phyloP scores from a whole-genome alignment of 352 stramenopile species.

The Globisporangium takayamanum region DNA sequence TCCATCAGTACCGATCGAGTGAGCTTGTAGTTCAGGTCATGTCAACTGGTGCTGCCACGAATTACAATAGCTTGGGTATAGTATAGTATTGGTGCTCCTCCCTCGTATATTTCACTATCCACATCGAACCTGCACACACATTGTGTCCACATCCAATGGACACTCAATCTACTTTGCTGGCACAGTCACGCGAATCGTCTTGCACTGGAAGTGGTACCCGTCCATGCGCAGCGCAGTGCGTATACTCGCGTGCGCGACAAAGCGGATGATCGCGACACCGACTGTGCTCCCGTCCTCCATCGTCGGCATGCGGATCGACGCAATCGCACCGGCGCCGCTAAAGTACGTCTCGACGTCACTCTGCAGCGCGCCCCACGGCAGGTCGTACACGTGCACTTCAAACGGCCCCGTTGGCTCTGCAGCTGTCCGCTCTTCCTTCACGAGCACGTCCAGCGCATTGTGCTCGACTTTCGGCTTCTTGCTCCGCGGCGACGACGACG shows the following conservation, averaged over 20 bases:
- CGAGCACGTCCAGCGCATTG: slow-evolving; percentile 17
- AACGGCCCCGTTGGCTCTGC: slow-evolving; percentile 13
- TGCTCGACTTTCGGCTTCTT: slow-evolving; percentile 32
- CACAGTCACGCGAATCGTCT: slow-evolving; percentile 50
- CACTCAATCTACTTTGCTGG: slow-evolving; percentile 3
- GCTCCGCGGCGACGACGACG: slow-evolving; percentile 21
- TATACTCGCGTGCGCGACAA: slow-evolving; percentile 42
- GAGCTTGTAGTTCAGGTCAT: no score
- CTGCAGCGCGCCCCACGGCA: slow-evolving; percentile 48
- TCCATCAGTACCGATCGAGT: not conserved
- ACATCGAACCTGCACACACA: no score
- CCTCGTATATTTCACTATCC: no score
- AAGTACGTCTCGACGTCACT: slow-evolving; percentile 59
- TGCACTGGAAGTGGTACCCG: slow-evolving; percentile 61
- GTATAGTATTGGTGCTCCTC: no score
- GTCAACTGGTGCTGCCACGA: no score
- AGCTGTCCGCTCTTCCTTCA: slow-evolving; percentile 38
- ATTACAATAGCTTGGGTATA: no score
- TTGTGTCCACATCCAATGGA: no score
- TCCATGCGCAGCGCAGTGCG: slow-evolving; percentile 54
- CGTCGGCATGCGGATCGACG: slow-evolving; percentile 59
- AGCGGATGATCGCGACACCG: slow-evolving; percentile 55
- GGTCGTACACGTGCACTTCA: slow-evolving; percentile 61
- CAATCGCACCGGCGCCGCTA: slow-evolving; percentile 37
- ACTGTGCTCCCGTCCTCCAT: slow-evolving; percentile 70